Evolutionary conservation across 1,139 yeast species (phyloP).

Genomic region (Pichia sp.): DNA sequence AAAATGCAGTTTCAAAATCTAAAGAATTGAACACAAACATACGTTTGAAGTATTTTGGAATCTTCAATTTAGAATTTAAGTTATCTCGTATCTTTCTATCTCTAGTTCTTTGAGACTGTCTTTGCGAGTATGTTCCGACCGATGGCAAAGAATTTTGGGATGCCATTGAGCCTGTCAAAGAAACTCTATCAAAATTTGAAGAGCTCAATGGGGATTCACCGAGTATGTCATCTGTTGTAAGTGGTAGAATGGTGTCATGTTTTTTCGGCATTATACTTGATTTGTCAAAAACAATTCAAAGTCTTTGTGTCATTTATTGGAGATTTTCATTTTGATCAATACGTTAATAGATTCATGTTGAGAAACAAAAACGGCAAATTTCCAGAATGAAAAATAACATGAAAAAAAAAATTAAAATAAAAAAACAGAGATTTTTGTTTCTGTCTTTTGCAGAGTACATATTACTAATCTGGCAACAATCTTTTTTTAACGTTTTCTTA

Average conservation of each 20-base stretch:
- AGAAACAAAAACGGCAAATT: too few relatives aligned
- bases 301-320: too few relatives aligned
- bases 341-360: too few relatives aligned
- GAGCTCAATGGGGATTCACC: conserved; percentile 1
- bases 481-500: too few relatives aligned
- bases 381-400: too few relatives aligned
- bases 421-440: too few relatives aligned
- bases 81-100: conserved; percentile 21
- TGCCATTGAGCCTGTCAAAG: conserved; percentile 22
- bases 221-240: conserved; percentile 17
- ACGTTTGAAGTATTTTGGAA: conserved; percentile 40
- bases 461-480: too few relatives aligned
- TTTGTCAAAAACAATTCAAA: too few relatives aligned
- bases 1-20: conserved; percentile 86
- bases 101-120: conserved; percentile 21
- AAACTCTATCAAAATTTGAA: conserved; percentile 14
- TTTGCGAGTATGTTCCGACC: conserved; percentile 24
- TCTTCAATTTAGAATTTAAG: conserved; percentile 21
- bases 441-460: too few relatives aligned
- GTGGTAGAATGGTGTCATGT: conserved; percentile 12
- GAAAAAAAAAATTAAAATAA: too few relatives aligned
- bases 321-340: too few relatives aligned
- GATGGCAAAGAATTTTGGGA: conserved; percentile 26
- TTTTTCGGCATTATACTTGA: conserved; percentile 7
- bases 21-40: conserved; percentile 71